Base-by-base conservation (phyloP, 768 basidiomycete species). In the Hygrocybe punicea region DNA sequence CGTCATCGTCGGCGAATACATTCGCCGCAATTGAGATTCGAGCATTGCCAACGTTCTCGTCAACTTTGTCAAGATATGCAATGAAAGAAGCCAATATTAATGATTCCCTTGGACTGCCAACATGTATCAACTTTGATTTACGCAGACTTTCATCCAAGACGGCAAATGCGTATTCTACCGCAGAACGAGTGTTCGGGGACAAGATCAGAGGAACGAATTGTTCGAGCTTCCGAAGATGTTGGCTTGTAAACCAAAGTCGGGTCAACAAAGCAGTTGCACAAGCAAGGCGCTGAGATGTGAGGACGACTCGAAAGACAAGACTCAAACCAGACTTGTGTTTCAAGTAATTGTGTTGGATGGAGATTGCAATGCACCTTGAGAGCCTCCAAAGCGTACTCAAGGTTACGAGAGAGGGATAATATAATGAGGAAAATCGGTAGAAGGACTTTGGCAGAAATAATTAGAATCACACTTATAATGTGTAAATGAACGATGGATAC, bases 111-210 rank as follows among this genome's bases (percentile, higher is more conserved):
- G n/a, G n/a, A n/a, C n/a, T n/a, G n/a, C n/a, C 8, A 29, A 29
- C 29, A 29, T 29, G 4, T 8, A 29, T 29, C 29, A 8, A 29
- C 29, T 58, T 86, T 84, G 11, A 48, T 25, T 42, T 42, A 10
- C 39, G 39, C 16, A 42, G 39, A 19, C 19, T 42, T 19, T 42
- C 39, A 4, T 42, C 19, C 39, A 42, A 19, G 39, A 42, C 39
- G 16, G 14, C 39, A 19, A 42, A 19, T 14, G 39, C 39, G 19
- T 42, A 42, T 19, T 42, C 39, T 19, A 42, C 39, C 16, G 39
- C 39, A 19, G 39, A 19, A 19, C 39, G 39, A 16, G 39, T 4
- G 39, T 42, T 42, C 39, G 39, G 39, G 16, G 39, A 4, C 16
- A 42, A 19, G 14, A 19, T 42, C 39, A 6, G 6, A 19, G 39